Base-by-base conservation (phyloP, 2,329 filamentous ascomycete genomes). In the Talaromyces atroroseus region DNA sequence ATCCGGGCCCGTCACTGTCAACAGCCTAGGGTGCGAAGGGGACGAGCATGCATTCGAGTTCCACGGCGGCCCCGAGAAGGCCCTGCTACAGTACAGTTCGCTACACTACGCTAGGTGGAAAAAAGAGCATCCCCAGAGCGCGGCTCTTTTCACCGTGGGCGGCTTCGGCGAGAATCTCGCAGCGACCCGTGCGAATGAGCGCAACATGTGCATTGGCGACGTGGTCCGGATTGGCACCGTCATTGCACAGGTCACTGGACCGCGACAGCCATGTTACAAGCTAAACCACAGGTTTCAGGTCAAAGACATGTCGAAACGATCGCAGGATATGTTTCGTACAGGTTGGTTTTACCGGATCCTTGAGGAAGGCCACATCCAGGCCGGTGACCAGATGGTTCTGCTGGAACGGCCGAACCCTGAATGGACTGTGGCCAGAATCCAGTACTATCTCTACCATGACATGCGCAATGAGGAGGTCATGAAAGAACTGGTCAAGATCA, bases 321-420 rank as follows among this genome's bases (percentile, higher is more conserved):
- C 82, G 0, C 84, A 81, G 69, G 75, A 78, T 59, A 73, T 73
- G 1, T 80, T 80, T 57, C 78, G 84, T 1, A 86, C 83, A 0
- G 85, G 85, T 0, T 88, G 84, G 84, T 82, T 86, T 65, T 87
- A 86, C 61, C 79, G 84, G 2, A 80, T 88, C 1, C 64, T 87
- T 16, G 71, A 73, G 2, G 76, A 80, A 32, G 85, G 85, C 0
- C 71, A 65, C 0, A 77, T 88, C 44, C 67, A 74, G 18, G 76
- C 76, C 0, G 84, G 84, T 7, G 83, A 87, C 62, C 71, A 76
- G 62, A 80, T 87, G 59, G 69, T 67, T 4, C 71, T 88, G 0
- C 70, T 85, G 0, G 78, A 82, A 66, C 74, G 84, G 12, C 74
- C 67, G 20, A 74, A 81, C 70, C 82, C 83, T 0, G 63, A 74